Evolutionary conservation across 176 grass and related monocot species (phyloP), one percentile per base, ranked within the genome.

Genomic region (Musa itinerans): DNA sequence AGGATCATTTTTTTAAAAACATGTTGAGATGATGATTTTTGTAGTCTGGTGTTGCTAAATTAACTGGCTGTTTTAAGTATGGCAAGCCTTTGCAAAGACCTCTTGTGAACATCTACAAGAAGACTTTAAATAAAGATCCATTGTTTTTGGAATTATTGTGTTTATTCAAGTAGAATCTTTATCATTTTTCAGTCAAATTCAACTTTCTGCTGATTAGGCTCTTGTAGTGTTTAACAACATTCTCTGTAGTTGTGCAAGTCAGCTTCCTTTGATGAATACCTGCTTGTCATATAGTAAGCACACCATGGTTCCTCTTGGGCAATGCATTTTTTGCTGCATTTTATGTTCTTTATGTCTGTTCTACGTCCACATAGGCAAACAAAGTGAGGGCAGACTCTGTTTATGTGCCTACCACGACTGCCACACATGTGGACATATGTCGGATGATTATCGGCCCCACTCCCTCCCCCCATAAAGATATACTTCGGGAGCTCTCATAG

Each of bases 1-100:
- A 86, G 88, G 91, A 78, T 5, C 53, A 19, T 27, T 74, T 74
- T 21, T 53, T 52, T 22, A 0, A 43, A 27, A 71, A 54, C 71
- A 24, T 26, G 21, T 55, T 8, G 4, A 16, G 24, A 23, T 54
- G 19, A 50, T 51, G 68, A 70, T 50, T n/a, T 70, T 16, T 70
- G 19, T 70, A 50, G 2, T 70, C 17, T 70, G 68, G 21, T 65
- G 0, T 43, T 43, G 34, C 34, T 43, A 43, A 43, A 43, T 43
- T 43, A 43, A 43, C 3, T 43, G 4, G 4, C 34, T 43, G 34
- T 43, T 43, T 43, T 43, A 24, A 13, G 11, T 65, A 11, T 65
- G 9, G 23, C 20, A 12, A 26, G 25, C 11, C 11, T 65, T 24
- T 65, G 1, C 63, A 26, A 65, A 65, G 13, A 22, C 9, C n/a